Conservation (phyloP, 1,284 basidiomycete genomes). For the Leccinum pachyderme region DNA sequence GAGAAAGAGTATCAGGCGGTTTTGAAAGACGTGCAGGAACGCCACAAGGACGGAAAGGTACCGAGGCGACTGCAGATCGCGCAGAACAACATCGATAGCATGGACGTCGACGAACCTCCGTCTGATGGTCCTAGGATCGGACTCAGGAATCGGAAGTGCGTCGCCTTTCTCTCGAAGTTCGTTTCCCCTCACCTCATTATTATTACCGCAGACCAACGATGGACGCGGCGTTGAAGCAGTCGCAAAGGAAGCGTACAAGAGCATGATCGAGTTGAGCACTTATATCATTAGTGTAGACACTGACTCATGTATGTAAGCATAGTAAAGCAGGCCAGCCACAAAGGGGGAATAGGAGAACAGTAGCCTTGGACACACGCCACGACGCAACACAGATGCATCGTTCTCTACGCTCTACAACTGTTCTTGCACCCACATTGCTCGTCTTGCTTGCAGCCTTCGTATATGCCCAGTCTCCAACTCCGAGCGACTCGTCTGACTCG, state of each 20-base stretch:
- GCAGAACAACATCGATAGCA: constrained; percentile 34
- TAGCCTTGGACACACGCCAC: too few species aligned
- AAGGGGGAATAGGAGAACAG: background rate
- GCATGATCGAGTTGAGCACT: constrained; percentile 22
- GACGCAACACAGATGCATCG: too few species aligned
- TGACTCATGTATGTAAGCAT: too few species aligned
- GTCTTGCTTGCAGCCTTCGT: too few species aligned
- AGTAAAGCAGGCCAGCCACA: too few species aligned
- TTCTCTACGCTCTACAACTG: too few species aligned
- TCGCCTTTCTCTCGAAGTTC: constrained; percentile 11
- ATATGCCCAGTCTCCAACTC: too few species aligned
- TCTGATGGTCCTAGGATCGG: constrained; percentile 33
- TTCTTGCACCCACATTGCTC: too few species aligned
- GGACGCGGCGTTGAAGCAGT: constrained; percentile 36
- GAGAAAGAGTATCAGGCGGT: constrained; percentile 33
- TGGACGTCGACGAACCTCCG: constrained; percentile 50
- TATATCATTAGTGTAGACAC: constrained; percentile 16
- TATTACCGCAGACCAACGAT: constrained; percentile 26
- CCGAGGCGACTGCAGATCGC: constrained; percentile 24
- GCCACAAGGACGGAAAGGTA: constrained; percentile 51
- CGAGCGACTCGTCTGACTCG: too few species aligned
- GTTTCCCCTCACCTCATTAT: constrained; percentile 1
- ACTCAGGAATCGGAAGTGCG: constrained; percentile 55
- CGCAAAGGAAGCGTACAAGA: constrained; percentile 45
- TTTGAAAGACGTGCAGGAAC: constrained; percentile 42